These are phyloP conservation scores for Botrytis squamosa DNA, from an alignment of 2,329 filamentous ascomycete genomes.

Conservation along the genomic window DNA sequence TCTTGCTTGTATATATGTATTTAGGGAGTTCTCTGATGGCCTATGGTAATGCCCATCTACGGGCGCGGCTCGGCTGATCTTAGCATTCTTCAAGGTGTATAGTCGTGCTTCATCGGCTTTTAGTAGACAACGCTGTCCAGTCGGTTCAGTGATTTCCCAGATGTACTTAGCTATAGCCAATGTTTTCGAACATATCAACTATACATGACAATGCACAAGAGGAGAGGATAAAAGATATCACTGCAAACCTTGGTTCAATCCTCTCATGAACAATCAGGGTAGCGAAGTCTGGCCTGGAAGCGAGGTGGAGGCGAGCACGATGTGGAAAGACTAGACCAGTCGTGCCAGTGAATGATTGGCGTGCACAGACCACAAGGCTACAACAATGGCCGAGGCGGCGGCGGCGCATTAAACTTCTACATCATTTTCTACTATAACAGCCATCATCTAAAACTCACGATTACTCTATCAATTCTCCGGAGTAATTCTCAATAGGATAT, in stretches of 20 bases:
- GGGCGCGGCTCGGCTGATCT: too few relatives aligned
- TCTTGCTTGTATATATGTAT: background rate
- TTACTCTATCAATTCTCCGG: too few relatives aligned
- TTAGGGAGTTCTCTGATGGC: too few relatives aligned
- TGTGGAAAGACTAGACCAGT: background rate
- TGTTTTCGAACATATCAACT: background rate
- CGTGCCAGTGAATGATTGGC: background rate
- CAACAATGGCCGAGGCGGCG: background rate
- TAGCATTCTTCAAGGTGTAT: too few relatives aligned
- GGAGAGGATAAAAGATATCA: background rate
- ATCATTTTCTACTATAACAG: background rate
- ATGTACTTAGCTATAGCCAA: background rate
- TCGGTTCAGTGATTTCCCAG: background rate
- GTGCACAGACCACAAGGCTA: constrained; percentile 11
- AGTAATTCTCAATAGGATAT: background rate
- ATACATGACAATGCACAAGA: background rate
- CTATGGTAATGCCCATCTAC: too few relatives aligned
- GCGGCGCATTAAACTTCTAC: constrained; percentile 9
- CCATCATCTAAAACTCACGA: background rate
- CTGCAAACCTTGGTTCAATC: background rate
- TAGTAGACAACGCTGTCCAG: too few relatives aligned
- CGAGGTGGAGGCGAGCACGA: background rate
- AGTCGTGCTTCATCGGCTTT: too few relatives aligned
- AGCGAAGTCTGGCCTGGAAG: background rate
- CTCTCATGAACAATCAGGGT: background rate